Percentiles rank a stretch among this genome's conserved stretches.
phyloP scores from a whole-genome alignment of 164 flowering plant genomes.

The Nymphaea colorata region DNA sequence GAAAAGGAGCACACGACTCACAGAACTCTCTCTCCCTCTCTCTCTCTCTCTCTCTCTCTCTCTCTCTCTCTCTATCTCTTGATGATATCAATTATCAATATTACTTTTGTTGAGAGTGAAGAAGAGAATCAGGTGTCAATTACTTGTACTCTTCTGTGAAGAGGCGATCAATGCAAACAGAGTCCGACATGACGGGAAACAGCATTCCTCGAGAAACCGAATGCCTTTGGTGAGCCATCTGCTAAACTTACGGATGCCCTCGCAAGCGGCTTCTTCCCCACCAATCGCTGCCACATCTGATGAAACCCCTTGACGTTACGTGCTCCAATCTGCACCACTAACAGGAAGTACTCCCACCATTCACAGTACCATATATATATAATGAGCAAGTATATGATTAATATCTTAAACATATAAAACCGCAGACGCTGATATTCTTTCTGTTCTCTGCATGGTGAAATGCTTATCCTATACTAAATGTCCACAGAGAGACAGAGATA shows the following conservation, averaged over 20 bases:
- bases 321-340: background rate
- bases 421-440: no score
- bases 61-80: no score
- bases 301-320: background rate
- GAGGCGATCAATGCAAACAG: background rate
- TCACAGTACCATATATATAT: no score
- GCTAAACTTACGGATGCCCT: constrained; percentile 11
- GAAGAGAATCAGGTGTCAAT: background rate
- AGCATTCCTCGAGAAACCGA: background rate
- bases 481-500: no score
- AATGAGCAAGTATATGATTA: background rate
- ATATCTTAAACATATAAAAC: no score
- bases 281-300: constrained; percentile 49
- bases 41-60: no score
- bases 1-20: background rate
- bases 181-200: background rate
- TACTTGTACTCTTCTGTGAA: background rate
- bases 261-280: constrained; percentile 42
- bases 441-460: no score
- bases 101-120: background rate
- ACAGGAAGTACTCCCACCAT: background rate
- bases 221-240: background rate
- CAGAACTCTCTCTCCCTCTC: no score
- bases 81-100: background rate
- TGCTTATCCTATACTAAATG: no score